Evolutionary conservation across 495 filamentous ascomycete genomes (phyloP).

Genomic region (Cairneyella variabilis): DNA sequence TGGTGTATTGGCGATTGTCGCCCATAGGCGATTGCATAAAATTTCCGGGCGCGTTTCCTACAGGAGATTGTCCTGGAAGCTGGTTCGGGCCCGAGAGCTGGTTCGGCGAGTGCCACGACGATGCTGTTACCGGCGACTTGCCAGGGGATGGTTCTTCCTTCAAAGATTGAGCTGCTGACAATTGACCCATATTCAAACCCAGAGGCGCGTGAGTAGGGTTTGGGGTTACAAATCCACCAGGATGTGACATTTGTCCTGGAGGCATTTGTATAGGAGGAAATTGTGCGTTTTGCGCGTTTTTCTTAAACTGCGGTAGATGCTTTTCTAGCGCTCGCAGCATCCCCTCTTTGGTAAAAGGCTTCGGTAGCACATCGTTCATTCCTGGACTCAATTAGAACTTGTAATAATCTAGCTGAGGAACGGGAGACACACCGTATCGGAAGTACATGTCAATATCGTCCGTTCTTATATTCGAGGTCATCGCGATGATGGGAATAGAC

Average conservation of each 20-base stretch:
- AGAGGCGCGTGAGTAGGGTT: constrained; percentile 15
- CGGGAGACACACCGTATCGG: constrained; percentile 70
- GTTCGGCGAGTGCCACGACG: constrained; percentile 70
- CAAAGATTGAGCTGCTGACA: constrained; percentile 50
- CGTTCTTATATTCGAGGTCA: constrained; percentile 97
- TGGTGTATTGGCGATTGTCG: constrained; percentile 26
- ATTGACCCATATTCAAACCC: constrained; percentile 24
- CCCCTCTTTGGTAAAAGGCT: constrained; percentile 95
- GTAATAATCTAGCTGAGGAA: background rate
- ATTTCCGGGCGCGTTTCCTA: constrained; percentile 16
- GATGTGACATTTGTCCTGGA: constrained; percentile 15
- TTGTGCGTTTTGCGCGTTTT: constrained; percentile 31
- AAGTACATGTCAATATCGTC: constrained; percentile 98
- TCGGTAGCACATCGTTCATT: constrained; percentile 98
- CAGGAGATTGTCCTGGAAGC: constrained; percentile 60
- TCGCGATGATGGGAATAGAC: constrained; percentile 87
- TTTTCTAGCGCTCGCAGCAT: constrained; percentile 88
- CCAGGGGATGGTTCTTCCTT: constrained; percentile 84
- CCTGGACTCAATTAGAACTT: constrained; percentile 45
- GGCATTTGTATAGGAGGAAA: constrained; percentile 19
- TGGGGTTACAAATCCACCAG: constrained; percentile 18
- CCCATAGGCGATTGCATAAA: constrained; percentile 25
- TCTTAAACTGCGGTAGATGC: constrained; percentile 67
- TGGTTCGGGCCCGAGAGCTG: constrained; percentile 69
- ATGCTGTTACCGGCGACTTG: constrained; percentile 66